Percentiles rank a stretch among this genome's conserved stretches.
phyloP scores from a whole-genome alignment of 768 basidiomycete species.

The Phylloporus sp. region DNA sequence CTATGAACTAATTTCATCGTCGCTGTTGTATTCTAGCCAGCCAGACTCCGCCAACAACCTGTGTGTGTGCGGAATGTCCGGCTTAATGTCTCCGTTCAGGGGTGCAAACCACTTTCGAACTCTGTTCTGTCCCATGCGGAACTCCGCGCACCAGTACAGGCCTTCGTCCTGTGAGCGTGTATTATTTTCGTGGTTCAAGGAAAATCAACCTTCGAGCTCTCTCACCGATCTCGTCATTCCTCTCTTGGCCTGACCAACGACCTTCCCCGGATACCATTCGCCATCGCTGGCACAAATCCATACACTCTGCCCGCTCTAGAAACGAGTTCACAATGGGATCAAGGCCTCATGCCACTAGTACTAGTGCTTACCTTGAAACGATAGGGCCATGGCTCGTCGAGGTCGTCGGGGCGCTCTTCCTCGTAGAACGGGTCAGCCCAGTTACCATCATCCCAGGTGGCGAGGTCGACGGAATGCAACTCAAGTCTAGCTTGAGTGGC shows the following conservation, averaged over 20 bases:
- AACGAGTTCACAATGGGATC: neutral
- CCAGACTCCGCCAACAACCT: slow-evolving; percentile 45
- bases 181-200: neutral
- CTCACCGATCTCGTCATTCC: slow-evolving; percentile 46
- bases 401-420: slow-evolving; percentile 33
- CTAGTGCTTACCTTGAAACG: slow-evolving; percentile 38
- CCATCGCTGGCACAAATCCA: slow-evolving; percentile 49
- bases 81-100: slow-evolving; percentile 63
- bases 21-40: slow-evolving; percentile 32
- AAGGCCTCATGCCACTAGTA: neutral
- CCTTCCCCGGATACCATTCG: slow-evolving; percentile 49
- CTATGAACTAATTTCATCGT: neutral
- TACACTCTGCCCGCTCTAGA: slow-evolving; percentile 43
- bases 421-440: slow-evolving; percentile 15
- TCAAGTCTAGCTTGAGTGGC: neutral
- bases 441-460: slow-evolving; percentile 23
- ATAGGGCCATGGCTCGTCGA: slow-evolving; percentile 50
- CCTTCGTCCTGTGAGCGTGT: slow-evolving; percentile 39
- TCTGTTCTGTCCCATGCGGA: slow-evolving; percentile 30
- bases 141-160: slow-evolving; percentile 51
- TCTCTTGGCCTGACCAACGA: slow-evolving; percentile 40
- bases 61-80: slow-evolving; percentile 45
- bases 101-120: slow-evolving; percentile 60
- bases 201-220: neutral
- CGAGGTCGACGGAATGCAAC: slow-evolving; percentile 21